phyloP scores from a whole-genome alignment of 129 eudicot genomes.

The Chrysanthemum seticuspe region DNA sequence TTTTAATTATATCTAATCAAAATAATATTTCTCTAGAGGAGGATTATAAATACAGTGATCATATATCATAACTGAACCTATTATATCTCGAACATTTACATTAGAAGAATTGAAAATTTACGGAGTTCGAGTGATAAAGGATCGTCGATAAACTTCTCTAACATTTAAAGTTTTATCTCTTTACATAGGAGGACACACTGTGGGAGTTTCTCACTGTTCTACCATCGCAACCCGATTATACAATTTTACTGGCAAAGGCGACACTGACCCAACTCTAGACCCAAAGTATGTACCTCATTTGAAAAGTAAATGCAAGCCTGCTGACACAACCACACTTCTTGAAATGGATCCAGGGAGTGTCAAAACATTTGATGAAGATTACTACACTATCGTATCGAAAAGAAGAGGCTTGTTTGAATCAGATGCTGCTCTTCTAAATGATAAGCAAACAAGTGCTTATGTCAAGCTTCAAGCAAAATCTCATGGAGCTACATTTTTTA shows the following conservation, averaged over 20 bases:
- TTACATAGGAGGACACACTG: conserved; percentile 60
- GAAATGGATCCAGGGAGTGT: conserved; percentile 72
- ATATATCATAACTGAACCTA: too few species aligned
- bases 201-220: conserved; percentile 63
- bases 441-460: conserved; percentile 42
- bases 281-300: conserved; percentile 38
- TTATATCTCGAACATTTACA: too few species aligned
- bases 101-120: too few species aligned
- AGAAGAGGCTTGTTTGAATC: conserved; percentile 61
- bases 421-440: conserved; percentile 61
- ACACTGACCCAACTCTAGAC: conserved; percentile 62
- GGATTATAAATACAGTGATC: too few species aligned
- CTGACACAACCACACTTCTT: conserved; percentile 37
- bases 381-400: conserved; percentile 47
- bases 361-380: conserved; percentile 38
- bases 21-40: too few species aligned
- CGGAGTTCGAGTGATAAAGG: too few species aligned
- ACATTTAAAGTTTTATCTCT: too few species aligned
- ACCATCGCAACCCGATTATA: conserved; percentile 46
- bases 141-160: background rate
- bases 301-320: conserved; percentile 39
- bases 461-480: conserved; percentile 34
- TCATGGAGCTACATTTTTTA: conserved; percentile 38
- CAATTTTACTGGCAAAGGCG: conserved; percentile 69
- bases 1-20: too few species aligned